Percentiles rank a stretch among this genome's conserved stretches.
These are phyloP conservation scores for Cyclotella baltica DNA, from an alignment of 108 stramenopile species.

Conservation along the genomic window DNA sequence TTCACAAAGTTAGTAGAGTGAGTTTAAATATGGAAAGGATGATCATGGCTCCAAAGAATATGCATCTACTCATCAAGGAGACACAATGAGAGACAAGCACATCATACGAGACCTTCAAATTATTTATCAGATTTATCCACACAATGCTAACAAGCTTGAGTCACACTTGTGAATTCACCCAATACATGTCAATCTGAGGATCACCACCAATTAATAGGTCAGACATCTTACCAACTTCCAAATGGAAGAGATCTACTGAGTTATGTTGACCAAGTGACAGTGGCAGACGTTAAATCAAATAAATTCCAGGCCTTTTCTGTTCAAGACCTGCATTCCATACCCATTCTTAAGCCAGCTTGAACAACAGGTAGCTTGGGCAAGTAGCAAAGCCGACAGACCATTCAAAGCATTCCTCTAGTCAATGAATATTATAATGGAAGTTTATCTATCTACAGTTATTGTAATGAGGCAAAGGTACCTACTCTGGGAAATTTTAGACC, in stretches of 20 bases:
- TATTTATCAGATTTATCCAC: not conserved
- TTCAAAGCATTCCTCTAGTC: not conserved
- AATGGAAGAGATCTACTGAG: not conserved
- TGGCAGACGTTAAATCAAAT: not conserved
- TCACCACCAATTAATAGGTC: too few species aligned
- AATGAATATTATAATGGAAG: not conserved
- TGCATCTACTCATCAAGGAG: not conserved
- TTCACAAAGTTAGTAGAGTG: too few species aligned
- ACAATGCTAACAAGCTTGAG: not conserved
- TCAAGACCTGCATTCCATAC: not conserved
- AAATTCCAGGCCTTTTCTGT: not conserved
- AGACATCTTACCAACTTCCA: too few species aligned
- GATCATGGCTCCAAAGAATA: not conserved
- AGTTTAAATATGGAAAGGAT: not conserved
- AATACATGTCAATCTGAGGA: not conserved
- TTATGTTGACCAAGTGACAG: not conserved
- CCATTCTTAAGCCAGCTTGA: not conserved
- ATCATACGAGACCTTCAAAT: not conserved
- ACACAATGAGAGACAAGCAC: not conserved
- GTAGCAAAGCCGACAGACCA: not conserved
- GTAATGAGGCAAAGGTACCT: not conserved
- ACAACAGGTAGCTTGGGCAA: not conserved
- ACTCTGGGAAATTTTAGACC: not conserved
- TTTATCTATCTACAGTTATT: not conserved
- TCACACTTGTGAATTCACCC: not conserved